Conservation (phyloP, 1,284 basidiomycete genomes). For the Ustilago loliicola region DNA sequence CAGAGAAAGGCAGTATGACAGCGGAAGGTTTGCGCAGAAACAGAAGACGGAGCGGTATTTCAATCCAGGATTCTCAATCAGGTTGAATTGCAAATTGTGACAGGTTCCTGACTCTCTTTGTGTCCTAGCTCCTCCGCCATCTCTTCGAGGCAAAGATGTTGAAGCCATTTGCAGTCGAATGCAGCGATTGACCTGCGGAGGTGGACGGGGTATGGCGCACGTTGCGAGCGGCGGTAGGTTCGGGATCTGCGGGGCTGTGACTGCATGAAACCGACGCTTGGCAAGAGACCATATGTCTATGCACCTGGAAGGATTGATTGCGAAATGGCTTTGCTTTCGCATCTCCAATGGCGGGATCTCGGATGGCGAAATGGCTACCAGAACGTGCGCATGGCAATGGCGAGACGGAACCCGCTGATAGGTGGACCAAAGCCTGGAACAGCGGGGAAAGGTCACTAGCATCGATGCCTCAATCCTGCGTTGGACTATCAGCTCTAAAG, state of each 20-base stretch:
- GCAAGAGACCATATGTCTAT: background rate
- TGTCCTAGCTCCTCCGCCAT: background rate
- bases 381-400: conserved; percentile 19
- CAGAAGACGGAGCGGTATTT: background rate
- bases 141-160: background rate
- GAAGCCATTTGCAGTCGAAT: background rate
- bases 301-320: background rate
- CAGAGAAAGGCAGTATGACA: background rate
- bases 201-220: conserved; percentile 3
- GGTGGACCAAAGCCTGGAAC: conserved; percentile 5
- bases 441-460: conserved; percentile 16
- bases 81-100: conserved; percentile 11
- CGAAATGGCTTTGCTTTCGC: background rate
- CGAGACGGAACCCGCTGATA: conserved; percentile 6
- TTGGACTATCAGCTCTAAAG: background rate
- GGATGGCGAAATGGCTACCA: conserved; percentile 7
- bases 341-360: background rate
- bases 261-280: conserved; percentile 7
- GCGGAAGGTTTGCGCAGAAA: conserved; percentile 2
- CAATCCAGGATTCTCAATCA: background rate
- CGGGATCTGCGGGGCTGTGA: conserved; percentile 22
- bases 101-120: background rate
- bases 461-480: background rate
- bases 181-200: background rate
- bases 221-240: conserved; percentile 24